Conservation (phyloP, 2,329 filamentous ascomycete genomes). For the Pestalotiopsis sp. region DNA sequence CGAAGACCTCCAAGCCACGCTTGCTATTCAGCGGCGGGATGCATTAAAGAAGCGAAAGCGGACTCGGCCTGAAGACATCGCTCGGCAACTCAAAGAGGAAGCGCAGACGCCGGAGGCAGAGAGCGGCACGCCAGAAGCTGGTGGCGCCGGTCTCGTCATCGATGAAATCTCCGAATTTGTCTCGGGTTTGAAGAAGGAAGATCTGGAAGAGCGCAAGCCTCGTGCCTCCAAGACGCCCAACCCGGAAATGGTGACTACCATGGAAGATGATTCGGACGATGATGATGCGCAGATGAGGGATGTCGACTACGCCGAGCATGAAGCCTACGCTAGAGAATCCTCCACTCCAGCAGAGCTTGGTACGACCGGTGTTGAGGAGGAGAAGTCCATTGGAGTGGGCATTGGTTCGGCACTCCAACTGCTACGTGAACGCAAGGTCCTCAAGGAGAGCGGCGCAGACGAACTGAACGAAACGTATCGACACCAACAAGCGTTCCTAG, state of each 20-base stretch:
- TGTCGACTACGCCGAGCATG: conserved; percentile 50
- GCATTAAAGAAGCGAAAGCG: conserved; percentile 93
- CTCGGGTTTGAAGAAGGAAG: conserved; percentile 73
- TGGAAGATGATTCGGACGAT: conserved; percentile 47
- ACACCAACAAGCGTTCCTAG: conserved; percentile 76
- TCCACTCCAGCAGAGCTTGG: conserved; percentile 51
- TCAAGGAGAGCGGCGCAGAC: conserved; percentile 65
- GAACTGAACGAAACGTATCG: conserved; percentile 69
- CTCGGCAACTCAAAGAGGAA: conserved; percentile 73
- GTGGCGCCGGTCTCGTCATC: conserved; percentile 73
- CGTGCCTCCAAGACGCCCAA: conserved; percentile 43
- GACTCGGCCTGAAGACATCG: conserved; percentile 83
- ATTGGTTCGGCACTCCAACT: conserved; percentile 82
- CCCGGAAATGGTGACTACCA: conserved; percentile 43
- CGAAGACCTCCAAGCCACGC: conserved; percentile 84
- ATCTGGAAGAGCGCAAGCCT: conserved; percentile 56
- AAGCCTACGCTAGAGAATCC: conserved; percentile 46
- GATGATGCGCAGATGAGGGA: conserved; percentile 51
- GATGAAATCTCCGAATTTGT: conserved; percentile 97
- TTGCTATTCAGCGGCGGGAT: conserved; percentile 80
- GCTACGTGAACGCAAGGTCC: conserved; percentile 81
- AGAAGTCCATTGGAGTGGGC: conserved; percentile 77
- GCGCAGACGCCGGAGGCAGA: conserved; percentile 53
- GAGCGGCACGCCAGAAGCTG: conserved; percentile 43
- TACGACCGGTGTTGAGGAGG: conserved; percentile 78